Percentiles rank a stretch among this genome's conserved stretches.
Conservation (phyloP, 805 yeast genomes). For the Metschnikowia sp. region DNA sequence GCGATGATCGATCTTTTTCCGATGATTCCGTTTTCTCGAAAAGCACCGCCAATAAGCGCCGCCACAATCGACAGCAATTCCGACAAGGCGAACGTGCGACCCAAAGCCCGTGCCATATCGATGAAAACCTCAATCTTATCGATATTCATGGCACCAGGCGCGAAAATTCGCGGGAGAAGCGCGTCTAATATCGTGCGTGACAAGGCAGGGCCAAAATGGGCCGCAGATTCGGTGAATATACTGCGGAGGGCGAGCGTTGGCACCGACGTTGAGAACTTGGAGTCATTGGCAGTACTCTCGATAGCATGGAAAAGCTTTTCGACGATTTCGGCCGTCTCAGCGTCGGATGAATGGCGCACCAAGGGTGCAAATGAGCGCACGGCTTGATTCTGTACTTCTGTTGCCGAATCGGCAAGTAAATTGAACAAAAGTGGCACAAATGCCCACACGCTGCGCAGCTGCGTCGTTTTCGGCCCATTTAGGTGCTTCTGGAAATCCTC, state of each 20-base stretch:
- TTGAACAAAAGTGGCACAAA: constrained; percentile 40
- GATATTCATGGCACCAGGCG: constrained; percentile 32
- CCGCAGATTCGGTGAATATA: constrained; percentile 32
- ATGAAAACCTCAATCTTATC: constrained; percentile 61
- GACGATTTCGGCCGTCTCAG: constrained; percentile 29
- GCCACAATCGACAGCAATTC: constrained; percentile 32
- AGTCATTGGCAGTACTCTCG: constrained; percentile 15
- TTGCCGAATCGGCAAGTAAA: constrained; percentile 55
- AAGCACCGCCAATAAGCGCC: constrained; percentile 35
- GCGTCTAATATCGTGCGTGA: constrained; percentile 31
- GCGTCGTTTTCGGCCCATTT: constrained; percentile 19
- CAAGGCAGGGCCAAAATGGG: constrained; percentile 22
- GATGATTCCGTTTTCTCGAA: constrained; percentile 40
- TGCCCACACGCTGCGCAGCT: constrained; percentile 24
- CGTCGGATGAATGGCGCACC: constrained; percentile 34
- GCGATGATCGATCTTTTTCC: constrained; percentile 50
- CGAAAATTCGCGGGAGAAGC: constrained; percentile 38
- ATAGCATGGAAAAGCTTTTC: constrained; percentile 24
- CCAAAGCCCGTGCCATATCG: constrained; percentile 52
- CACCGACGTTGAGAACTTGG: constrained; percentile 43
- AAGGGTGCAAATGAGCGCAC: constrained; percentile 53
- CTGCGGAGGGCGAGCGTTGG: constrained; percentile 52
- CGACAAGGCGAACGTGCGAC: constrained; percentile 33
- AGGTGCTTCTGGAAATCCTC: constrained; percentile 60
- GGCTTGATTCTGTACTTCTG: constrained; percentile 76